A percentile compares a stretch with the other conserved stretches of the same genome.
These are phyloP conservation scores for Colletotrichum sublineola DNA, from an alignment of 2,329 filamentous ascomycete genomes.

Conservation along the genomic window DNA sequence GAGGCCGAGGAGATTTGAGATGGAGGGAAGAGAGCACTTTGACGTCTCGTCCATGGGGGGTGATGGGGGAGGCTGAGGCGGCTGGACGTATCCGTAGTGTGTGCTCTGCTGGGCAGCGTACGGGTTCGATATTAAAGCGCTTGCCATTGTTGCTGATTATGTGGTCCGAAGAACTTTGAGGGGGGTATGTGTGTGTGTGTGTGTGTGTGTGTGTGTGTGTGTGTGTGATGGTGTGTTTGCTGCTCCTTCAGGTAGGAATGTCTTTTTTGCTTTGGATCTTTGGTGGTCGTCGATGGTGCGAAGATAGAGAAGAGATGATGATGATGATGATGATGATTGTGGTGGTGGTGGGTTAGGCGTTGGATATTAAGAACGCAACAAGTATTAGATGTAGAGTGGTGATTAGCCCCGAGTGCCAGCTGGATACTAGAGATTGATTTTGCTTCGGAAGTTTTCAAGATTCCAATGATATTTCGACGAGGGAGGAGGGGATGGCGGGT, in stretches of 20 bases:
- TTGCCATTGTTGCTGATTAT: constrained; percentile 44
- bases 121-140: constrained; percentile 53
- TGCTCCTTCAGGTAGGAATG: constrained; percentile 13
- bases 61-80: constrained; percentile 77
- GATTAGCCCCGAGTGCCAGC: constrained; percentile 53
- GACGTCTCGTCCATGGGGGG: constrained; percentile 80
- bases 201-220: no score
- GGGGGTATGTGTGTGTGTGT: constrained; percentile 40
- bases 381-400: constrained; percentile 46
- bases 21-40: constrained; percentile 91
- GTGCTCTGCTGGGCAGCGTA: constrained; percentile 61
- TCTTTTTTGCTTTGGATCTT: constrained; percentile 10
- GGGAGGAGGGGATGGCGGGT: constrained; percentile 51
- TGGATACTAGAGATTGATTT: constrained; percentile 49
- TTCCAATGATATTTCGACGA: constrained; percentile 40
- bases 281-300: constrained; percentile 28
- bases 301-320: neutral
- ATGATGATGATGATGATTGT: constrained; percentile 15
- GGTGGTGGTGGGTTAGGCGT: constrained; percentile 26
- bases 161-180: constrained; percentile 3
- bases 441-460: constrained; percentile 46
- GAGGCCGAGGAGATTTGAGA: constrained; percentile 88
- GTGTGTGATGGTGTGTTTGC: neutral
- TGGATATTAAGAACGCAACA: constrained; percentile 46
- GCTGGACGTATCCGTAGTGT: constrained; percentile 63